Base-by-base conservation (phyloP, 2,329 filamentous ascomycete genomes). In the Beauveria rudraprayagi region DNA sequence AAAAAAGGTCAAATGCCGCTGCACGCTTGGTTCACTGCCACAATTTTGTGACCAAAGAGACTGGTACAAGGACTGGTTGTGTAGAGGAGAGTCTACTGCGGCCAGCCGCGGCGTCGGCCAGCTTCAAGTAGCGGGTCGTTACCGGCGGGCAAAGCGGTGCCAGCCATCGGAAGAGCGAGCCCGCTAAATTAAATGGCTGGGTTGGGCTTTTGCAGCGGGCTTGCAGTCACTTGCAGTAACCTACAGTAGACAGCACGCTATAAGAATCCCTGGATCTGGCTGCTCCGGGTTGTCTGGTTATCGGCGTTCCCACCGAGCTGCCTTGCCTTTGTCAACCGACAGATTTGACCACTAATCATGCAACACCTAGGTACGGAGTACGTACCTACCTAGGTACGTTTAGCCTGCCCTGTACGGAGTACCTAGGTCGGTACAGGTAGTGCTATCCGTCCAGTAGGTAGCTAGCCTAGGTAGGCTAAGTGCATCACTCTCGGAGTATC, bases 251-350 rank as follows among this genome's bases (percentile, higher is more conserved):
- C 34, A 14, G 34, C 11, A 37, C 34, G 11, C 11, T 14, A 37
- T 11, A 37, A 37, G 11, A 11, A 43, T 34, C 46, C 5, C 47
- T 43, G 46, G 28, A 17, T 28, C 52, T 43, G 17, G 17, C 17
- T 28, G 9, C 46, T 50, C 5, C n/a, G 17, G 44, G 10, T 17
- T 43, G 17, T 10, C 19, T 22, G 55, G 46, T 10, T 16, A 46
- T 40, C 57, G 57, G 57, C 40, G 24, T 60, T 60, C 57, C 48
- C 40, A n/a, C 57, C 57, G 57, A 53, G 40, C 40, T 47, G 28
- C 26, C 17, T 19, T 24, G 34, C 28, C 16, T n/a, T 22, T 34
- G 34, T 22, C 19, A 41, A 30, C 30, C 16, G 9, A 51, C 7
- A 54, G 19, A 24, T 26, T 43, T 54, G 34, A 26, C 51, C 19